Conservation (phyloP, 1,284 basidiomycete species). For the Lignosus rhinocerotis region DNA sequence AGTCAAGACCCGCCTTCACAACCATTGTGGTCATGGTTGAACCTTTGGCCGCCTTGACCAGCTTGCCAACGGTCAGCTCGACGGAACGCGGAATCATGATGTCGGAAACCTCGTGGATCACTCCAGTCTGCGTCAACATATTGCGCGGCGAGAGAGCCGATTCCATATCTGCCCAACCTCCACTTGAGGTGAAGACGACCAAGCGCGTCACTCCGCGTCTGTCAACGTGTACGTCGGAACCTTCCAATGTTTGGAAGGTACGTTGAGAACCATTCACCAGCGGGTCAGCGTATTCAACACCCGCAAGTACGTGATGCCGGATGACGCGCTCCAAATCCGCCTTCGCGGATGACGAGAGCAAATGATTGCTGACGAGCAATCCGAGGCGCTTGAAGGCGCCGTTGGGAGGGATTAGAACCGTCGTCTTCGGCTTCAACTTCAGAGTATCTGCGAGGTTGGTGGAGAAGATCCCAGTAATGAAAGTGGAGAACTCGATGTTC, state of each 20-base stretch:
- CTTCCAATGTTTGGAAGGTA: constrained; percentile 73
- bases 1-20: constrained; percentile 81
- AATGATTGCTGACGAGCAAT: constrained; percentile 80
- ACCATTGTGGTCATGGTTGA: constrained; percentile 88
- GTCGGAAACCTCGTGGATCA: constrained; percentile 88
- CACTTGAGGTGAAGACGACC: constrained; percentile 60
- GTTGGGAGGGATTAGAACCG: constrained; percentile 89
- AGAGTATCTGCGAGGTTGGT: constrained; percentile 75
- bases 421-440: constrained; percentile 69
- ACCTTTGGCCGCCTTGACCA: constrained; percentile 85
- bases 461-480: constrained; percentile 88
- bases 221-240: constrained; percentile 68
- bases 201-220: constrained; percentile 47
- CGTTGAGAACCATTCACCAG: constrained; percentile 64
- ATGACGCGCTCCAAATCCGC: constrained; percentile 82
- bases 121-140: constrained; percentile 85
- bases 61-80: constrained; percentile 83
- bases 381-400: constrained; percentile 87
- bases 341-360: constrained; percentile 76
- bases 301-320: constrained; percentile 81
- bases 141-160: constrained; percentile 59
- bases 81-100: constrained; percentile 90
- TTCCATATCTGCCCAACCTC: constrained; percentile 74
- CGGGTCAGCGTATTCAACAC: constrained; percentile 73
- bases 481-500: constrained; percentile 82